Conservation (phyloP, 176 grass and related monocot species). For the Miscanthus lutarioriparius region DNA sequence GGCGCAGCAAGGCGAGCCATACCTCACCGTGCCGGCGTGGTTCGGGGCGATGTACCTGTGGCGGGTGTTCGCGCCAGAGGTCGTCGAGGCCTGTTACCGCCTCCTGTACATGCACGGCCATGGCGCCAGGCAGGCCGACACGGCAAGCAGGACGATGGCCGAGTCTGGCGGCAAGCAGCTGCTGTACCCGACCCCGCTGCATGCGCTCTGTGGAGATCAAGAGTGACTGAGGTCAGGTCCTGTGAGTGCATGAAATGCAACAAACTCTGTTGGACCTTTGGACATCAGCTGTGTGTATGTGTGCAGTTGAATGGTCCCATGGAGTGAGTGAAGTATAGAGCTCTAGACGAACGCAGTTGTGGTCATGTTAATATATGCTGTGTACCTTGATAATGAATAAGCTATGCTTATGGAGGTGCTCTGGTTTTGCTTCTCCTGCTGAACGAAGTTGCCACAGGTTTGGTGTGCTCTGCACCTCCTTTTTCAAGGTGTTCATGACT, state of each 20-base stretch:
- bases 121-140: constrained; percentile 7
- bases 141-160: constrained; percentile 43
- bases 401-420: no score
- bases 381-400: neutral
- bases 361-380: no score
- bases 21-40: constrained; percentile 62
- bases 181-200: constrained; percentile 54
- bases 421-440: no score
- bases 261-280: no score
- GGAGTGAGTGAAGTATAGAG: neutral
- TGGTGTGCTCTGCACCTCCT: no score
- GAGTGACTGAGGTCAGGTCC: constrained; percentile 15
- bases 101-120: constrained; percentile 40
- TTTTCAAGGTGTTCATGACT: no score
- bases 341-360: no score
- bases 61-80: constrained; percentile 56
- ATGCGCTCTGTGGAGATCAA: constrained; percentile 39
- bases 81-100: constrained; percentile 55
- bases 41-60: constrained; percentile 57
- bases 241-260: neutral
- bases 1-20: constrained; percentile 41
- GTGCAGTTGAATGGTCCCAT: neutral
- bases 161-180: constrained; percentile 45
- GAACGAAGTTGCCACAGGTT: no score
- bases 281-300: neutral